A percentile compares a stretch with the other conserved stretches of the same genome.
phyloP scores from a whole-genome alignment of 805 yeast species.

The Wickerhamomyces strasburgensis region DNA sequence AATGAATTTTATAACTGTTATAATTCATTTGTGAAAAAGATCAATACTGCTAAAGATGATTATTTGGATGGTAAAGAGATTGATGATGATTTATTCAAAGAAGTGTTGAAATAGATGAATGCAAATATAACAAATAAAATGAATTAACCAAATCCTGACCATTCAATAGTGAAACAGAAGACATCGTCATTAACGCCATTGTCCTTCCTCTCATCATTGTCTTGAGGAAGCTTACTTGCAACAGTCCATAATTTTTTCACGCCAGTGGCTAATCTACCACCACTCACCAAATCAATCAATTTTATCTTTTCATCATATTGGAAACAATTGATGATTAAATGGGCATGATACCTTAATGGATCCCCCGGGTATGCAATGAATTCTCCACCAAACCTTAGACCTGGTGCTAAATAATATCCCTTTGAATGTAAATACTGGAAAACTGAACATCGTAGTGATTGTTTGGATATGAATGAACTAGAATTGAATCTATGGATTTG shows the following conservation, averaged over 20 bases:
- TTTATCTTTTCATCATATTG: slow-evolving; percentile 48
- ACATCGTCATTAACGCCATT: slow-evolving; percentile 25
- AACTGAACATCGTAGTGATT: slow-evolving; percentile 7
- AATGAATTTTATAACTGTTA: slow-evolving; percentile 46
- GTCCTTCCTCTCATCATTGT: slow-evolving; percentile 13
- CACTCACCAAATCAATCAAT: slow-evolving; percentile 58
- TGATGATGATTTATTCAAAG: slow-evolving; percentile 19
- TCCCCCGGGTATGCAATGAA: slow-evolving; percentile 94
- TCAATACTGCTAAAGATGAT: slow-evolving; percentile 33
- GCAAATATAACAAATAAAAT: no score
- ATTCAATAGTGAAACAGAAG: slow-evolving; percentile 70
- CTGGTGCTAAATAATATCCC: slow-evolving; percentile 68
- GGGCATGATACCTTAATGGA: slow-evolving; percentile 86
- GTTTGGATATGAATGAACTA: slow-evolving; percentile 2
- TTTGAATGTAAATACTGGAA: slow-evolving; percentile 19
- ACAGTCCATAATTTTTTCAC: slow-evolving; percentile 83
- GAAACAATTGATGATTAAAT: slow-evolving; percentile 58
- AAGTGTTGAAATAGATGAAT: slow-evolving; percentile 9
- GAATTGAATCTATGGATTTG: slow-evolving; percentile 10
- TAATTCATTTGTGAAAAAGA: slow-evolving; percentile 40
- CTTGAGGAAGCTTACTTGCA: slow-evolving; percentile 31
- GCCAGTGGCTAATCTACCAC: slow-evolving; percentile 90
- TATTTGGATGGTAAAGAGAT: slow-evolving; percentile 28
- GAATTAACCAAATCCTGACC: slow-evolving; percentile 99
- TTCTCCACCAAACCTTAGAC: slow-evolving; percentile 85